Evolutionary conservation across 345 rosid genomes (phyloP).

Genomic region (Physaria fendleri): DNA sequence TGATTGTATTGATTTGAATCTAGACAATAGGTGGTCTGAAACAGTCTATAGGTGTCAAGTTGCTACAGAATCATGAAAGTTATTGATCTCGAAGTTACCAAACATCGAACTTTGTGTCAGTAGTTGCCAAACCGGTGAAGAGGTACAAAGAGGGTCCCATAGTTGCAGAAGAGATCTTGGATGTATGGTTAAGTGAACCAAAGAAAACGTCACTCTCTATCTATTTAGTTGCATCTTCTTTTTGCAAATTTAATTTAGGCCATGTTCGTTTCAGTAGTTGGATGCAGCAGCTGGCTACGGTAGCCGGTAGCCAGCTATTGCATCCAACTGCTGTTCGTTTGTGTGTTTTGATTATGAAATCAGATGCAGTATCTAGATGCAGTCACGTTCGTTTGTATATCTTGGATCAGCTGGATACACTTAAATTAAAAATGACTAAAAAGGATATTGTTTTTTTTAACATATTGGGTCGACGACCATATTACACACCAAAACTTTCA

Average conservation of each 20-base stretch:
- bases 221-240: background rate
- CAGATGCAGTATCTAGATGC: too few species aligned
- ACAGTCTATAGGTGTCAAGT: background rate
- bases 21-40: background rate
- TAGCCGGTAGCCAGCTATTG: too few species aligned
- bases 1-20: constrained; percentile 1
- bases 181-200: constrained; percentile 16
- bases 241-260: background rate
- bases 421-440: too few species aligned
- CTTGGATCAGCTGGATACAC: too few species aligned
- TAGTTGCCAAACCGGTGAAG: constrained; percentile 24
- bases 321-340: too few species aligned
- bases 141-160: constrained; percentile 18
- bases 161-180: constrained; percentile 14
- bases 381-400: too few species aligned
- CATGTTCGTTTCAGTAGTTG: too few species aligned
- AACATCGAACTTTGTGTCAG: constrained; percentile 21
- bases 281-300: too few species aligned
- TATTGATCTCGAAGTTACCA: constrained; percentile 11
- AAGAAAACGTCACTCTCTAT: constrained; percentile 8
- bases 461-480: too few species aligned
- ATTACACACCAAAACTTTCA: too few species aligned
- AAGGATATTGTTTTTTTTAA: too few species aligned
- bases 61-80: constrained; percentile 4
- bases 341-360: too few species aligned